phyloP scores from a whole-genome alignment of 441 rosid species.

The Erysimum cheiri region DNA sequence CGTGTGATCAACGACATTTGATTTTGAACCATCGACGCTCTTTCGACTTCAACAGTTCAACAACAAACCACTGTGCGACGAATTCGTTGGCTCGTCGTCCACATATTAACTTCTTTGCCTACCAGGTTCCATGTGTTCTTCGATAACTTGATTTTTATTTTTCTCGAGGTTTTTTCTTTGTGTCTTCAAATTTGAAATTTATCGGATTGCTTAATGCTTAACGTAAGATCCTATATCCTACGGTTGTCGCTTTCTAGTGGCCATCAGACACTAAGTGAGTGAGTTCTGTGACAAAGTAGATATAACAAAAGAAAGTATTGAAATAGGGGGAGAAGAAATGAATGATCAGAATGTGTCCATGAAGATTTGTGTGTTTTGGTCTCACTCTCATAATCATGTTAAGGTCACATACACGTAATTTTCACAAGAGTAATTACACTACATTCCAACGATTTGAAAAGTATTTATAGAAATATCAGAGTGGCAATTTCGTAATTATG shows the following conservation, averaged over 20 bases:
- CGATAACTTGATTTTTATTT: background rate
- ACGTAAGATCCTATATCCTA: no score
- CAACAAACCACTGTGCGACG: background rate
- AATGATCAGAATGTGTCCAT: background rate
- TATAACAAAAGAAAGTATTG: background rate
- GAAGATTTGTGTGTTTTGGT: background rate
- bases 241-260: no score
- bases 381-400: constrained; percentile 8
- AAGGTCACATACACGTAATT: background rate
- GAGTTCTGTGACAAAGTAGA: constrained; percentile 42
- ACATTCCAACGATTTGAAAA: background rate
- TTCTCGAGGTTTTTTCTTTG: background rate
- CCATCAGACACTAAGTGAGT: constrained; percentile 36
- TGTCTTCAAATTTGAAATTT: background rate
- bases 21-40: background rate
- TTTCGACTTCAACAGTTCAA: background rate
- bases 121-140: no score
- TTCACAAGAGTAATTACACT: background rate
- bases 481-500: background rate
- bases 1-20: background rate
- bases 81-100: background rate
- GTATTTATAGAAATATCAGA: background rate
- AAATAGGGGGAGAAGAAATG: background rate
- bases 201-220: no score
- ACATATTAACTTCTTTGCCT: no score